Percentiles rank a stretch among this genome's conserved stretches.
Conservation (phyloP, 2,329 filamentous ascomycete genomes). For the Parafenestella ontariensis region DNA sequence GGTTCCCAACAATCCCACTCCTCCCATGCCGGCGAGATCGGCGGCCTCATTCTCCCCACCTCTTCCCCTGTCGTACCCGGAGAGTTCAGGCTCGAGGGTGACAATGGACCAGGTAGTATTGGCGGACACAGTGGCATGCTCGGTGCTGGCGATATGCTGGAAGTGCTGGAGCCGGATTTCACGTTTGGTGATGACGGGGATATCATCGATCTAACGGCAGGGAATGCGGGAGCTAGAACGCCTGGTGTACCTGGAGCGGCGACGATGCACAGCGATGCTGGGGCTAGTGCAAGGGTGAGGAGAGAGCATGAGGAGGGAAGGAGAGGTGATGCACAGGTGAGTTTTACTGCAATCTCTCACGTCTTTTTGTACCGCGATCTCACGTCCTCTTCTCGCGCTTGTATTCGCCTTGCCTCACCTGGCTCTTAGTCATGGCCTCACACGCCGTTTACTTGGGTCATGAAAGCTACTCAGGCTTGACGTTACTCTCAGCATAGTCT, state of each 20-base stretch:
- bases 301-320: conserved; percentile 53
- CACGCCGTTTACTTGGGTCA: background rate
- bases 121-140: conserved; percentile 31
- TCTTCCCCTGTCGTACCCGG: conserved; percentile 53
- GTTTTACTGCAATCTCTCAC: conserved; percentile 23
- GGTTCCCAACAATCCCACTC: conserved; percentile 35
- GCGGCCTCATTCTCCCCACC: conserved; percentile 56
- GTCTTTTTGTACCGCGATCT: conserved; percentile 1
- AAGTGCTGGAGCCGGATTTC: conserved; percentile 61
- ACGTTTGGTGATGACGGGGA: conserved; percentile 68
- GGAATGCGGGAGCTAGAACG: conserved; percentile 17
- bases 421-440: conserved; percentile 7
- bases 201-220: conserved; percentile 56
- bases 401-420: background rate
- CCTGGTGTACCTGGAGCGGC: conserved; percentile 15
- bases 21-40: conserved; percentile 27
- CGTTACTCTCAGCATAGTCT: background rate
- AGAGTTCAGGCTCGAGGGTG: conserved; percentile 52
- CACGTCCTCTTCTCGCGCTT: background rate
- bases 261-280: conserved; percentile 38
- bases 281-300: conserved; percentile 50
- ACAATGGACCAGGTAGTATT: conserved; percentile 49
- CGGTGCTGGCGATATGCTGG: conserved; percentile 52
- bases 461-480: background rate
- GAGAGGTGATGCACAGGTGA: conserved; percentile 46